Conservation (phyloP, 495 filamentous ascomycete species). For the Darksidea phi region DNA sequence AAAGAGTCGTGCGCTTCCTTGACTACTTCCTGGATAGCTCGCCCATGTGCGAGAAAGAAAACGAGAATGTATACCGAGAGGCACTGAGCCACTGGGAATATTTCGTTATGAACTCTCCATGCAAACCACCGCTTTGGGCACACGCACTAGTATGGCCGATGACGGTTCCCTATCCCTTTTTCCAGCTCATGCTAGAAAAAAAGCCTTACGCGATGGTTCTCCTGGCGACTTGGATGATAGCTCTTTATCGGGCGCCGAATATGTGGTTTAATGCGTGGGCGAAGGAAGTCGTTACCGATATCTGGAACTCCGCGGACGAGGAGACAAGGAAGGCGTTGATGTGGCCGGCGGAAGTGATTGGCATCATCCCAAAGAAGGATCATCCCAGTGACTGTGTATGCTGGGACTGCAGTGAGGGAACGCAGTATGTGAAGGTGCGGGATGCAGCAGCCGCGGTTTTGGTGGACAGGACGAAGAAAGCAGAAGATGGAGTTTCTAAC, state of each 20-base stretch:
- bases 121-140: slow-evolving; percentile 3
- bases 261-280: slow-evolving; percentile 15
- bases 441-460: neutral
- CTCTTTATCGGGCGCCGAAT: slow-evolving; percentile 4
- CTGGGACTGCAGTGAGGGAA: neutral
- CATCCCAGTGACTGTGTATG: slow-evolving; percentile 2
- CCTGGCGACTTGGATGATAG: slow-evolving; percentile 3
- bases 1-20: neutral
- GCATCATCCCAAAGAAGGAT: neutral
- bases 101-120: neutral
- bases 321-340: neutral
- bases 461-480: neutral
- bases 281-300: neutral
- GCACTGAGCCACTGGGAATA: neutral
- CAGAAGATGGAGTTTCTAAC: no score
- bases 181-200: neutral
- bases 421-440: neutral
- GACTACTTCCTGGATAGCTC: slow-evolving; percentile 2
- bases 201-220: slow-evolving; percentile 10
- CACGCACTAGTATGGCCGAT: slow-evolving; percentile 7
- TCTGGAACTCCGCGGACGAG: neutral
- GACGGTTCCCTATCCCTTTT: neutral
- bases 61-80: slow-evolving; percentile 7
- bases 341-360: slow-evolving; percentile 6
- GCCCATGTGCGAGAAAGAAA: neutral